A percentile compares a stretch with the other conserved stretches of the same genome.
Conservation (phyloP, 331 rosid species). For the Rosa hybrid region DNA sequence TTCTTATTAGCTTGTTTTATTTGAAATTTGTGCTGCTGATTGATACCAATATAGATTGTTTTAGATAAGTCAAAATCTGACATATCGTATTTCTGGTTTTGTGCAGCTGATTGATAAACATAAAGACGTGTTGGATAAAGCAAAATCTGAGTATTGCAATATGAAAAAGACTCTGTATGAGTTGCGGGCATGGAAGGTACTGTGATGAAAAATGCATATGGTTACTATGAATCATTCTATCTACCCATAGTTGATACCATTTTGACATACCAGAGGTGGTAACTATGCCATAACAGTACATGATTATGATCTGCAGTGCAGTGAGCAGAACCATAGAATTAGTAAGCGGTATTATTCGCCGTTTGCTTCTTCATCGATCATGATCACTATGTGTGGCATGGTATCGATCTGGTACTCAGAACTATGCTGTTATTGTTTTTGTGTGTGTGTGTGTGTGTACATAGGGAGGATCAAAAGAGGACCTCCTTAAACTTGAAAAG, state of each 20-base stretch:
- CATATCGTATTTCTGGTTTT: not conserved
- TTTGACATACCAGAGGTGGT: not conserved
- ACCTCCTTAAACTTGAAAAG: no score
- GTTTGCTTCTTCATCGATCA: no score
- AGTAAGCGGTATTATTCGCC: no score
- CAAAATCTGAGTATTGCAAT: constrained; percentile 57
- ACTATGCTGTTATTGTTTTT: no score
- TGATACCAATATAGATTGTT: not conserved
- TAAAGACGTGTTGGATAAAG: constrained; percentile 54
- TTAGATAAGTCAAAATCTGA: not conserved
- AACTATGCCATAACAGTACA: no score
- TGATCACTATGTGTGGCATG: no score
- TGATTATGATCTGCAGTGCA: no score
- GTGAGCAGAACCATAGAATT: no score
- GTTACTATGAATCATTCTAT: not conserved
- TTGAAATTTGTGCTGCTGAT: not conserved
- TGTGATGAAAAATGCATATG: not conserved
- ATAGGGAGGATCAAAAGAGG: no score
- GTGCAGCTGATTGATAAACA: constrained; percentile 69
- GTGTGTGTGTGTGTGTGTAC: no score
- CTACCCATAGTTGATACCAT: not conserved
- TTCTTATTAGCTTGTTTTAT: constrained; percentile 12
- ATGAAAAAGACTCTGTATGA: constrained; percentile 68
- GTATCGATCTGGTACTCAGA: no score
- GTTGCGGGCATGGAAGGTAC: constrained; percentile 82